Percentiles rank a stretch among this genome's conserved stretches.
phyloP scores from a whole-genome alignment of 225 moss, liverwort and hornwort species.

The Asterella californica region DNA sequence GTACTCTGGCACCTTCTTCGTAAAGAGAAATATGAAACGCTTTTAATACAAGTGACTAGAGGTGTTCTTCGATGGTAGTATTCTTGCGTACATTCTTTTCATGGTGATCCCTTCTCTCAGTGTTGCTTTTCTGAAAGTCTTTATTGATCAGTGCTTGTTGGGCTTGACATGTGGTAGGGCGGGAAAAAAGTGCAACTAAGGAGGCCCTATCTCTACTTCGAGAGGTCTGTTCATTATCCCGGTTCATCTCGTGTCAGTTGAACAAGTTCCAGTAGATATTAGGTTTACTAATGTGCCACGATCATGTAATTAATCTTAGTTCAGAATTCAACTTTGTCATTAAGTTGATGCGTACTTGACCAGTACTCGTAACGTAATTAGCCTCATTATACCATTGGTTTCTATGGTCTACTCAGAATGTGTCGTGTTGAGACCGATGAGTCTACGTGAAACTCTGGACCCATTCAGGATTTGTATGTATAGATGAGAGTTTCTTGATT shows the following conservation, averaged over 20 bases:
- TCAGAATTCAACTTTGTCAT: too few species aligned
- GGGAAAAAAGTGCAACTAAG: slow-evolving; percentile 97
- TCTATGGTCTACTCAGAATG: neutral
- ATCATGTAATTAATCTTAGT: too few species aligned
- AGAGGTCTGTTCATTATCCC: slow-evolving; percentile 46
- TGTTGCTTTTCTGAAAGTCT: slow-evolving; percentile 16
- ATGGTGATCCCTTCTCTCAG: neutral
- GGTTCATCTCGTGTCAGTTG: slow-evolving; percentile 26
- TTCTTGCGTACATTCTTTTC: neutral
- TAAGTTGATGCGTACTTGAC: too few species aligned
- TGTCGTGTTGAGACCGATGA: neutral
- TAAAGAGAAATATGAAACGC: too few species aligned
- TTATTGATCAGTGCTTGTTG: slow-evolving; percentile 37
- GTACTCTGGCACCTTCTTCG: neutral
- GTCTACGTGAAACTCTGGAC: neutral
- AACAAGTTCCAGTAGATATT: neutral
- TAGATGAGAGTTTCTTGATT: neutral
- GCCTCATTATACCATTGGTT: too few species aligned
- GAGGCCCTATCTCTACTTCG: slow-evolving; percentile 67
- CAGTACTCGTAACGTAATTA: too few species aligned
- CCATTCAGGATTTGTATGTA: neutral
- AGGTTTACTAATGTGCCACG: neutral
- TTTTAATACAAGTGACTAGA: too few species aligned
- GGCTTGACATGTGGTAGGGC: slow-evolving; percentile 60
- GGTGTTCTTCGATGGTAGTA: neutral